A percentile compares a stretch with the other conserved stretches of the same genome.
Evolutionary conservation across 164 flowering plant species (phyloP).

Genomic region (Magnolia officinalis): DNA sequence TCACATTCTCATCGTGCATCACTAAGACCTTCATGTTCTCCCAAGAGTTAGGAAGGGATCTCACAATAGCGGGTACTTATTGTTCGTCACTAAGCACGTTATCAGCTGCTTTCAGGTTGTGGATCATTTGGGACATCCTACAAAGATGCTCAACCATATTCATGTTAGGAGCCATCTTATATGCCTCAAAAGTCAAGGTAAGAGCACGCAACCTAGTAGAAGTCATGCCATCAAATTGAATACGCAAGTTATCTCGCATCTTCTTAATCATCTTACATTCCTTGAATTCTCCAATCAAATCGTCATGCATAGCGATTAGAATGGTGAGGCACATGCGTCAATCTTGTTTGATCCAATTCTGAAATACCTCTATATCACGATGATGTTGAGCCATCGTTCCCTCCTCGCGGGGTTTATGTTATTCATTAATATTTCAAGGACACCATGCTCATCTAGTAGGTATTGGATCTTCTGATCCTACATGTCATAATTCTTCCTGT

Average conservation of each 20-base stretch:
- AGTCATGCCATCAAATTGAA: not conserved
- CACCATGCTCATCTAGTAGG: not conserved
- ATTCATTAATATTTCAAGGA: not conserved
- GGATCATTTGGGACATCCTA: not conserved
- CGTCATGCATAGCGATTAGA: not conserved
- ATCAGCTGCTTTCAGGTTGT: not conserved
- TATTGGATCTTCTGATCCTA: not conserved
- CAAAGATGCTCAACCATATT: too few relatives aligned
- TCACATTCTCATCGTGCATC: not conserved
- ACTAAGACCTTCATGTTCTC: not conserved
- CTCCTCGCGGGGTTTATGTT: not conserved
- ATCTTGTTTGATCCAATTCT: not conserved
- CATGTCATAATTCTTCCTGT: not conserved
- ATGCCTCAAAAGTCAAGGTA: not conserved
- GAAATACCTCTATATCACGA: not conserved
- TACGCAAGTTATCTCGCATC: not conserved
- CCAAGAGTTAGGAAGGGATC: not conserved
- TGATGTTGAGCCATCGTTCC: not conserved
- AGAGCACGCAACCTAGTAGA: not conserved
- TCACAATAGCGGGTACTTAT: not conserved
- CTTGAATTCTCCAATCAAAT: not conserved
- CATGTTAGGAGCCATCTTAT: not conserved
- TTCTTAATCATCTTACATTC: not conserved
- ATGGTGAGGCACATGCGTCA: not conserved
- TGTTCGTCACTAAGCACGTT: not conserved